phyloP scores from a whole-genome alignment of 2,329 filamentous ascomycete species.

The Claviceps fusiformis region DNA sequence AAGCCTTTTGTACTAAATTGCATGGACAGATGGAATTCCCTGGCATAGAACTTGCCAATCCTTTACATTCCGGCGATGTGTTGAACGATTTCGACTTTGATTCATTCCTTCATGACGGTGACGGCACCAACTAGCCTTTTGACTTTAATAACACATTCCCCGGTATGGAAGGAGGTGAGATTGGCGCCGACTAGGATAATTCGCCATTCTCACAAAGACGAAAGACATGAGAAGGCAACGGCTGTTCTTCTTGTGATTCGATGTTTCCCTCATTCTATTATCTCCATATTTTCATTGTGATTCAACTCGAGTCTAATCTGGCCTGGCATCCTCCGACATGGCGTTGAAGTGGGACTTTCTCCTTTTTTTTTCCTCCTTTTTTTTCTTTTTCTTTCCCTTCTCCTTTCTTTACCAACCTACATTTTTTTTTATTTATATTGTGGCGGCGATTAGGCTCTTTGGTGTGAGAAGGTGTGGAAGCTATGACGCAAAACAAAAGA shows the following conservation, averaged over 20 bases:
- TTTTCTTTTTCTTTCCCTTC: constrained; percentile 4
- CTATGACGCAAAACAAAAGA: constrained; percentile 15
- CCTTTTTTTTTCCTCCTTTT: not conserved
- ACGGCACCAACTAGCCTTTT: constrained; percentile 34
- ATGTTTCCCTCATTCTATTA: no score
- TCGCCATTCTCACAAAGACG: not conserved
- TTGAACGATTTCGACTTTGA: constrained; percentile 56
- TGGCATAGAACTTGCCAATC: constrained; percentile 41
- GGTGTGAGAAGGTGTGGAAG: constrained; percentile 13
- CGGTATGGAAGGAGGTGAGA: constrained; percentile 42
- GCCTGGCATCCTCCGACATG: constrained; percentile 23
- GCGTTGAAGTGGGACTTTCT: constrained; percentile 22
- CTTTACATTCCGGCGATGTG: constrained; percentile 39
- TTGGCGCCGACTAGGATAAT: constrained; percentile 39
- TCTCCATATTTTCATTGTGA: constrained; percentile 9
- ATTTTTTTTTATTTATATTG: constrained; percentile 14
- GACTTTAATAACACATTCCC: constrained; percentile 39
- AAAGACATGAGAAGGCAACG: not conserved
- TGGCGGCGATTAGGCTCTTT: constrained; percentile 23
- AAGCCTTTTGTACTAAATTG: constrained; percentile 5
- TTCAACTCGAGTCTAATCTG: constrained; percentile 22
- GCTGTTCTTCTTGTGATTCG: not conserved
- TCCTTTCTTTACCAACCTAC: constrained; percentile 13
- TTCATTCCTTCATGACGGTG: constrained; percentile 46
- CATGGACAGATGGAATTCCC: constrained; percentile 29